Conservation (phyloP, 208 protist species). For the Naegleria lovaniensis region DNA sequence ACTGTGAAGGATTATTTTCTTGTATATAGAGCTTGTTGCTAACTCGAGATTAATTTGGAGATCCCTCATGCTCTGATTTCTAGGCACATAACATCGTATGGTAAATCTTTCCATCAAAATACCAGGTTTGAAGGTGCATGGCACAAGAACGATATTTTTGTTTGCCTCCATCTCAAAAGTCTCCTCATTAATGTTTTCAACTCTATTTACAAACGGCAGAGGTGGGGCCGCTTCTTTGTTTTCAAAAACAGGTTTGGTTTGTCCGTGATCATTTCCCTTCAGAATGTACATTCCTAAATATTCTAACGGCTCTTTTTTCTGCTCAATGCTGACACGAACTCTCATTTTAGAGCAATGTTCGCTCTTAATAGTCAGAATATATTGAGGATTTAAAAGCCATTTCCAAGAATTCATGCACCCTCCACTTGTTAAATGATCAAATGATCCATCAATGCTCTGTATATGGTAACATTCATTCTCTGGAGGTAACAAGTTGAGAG, state of each 20-base stretch:
- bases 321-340: not conserved
- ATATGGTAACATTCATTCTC: not conserved
- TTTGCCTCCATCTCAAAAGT: not conserved
- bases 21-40: not conserved
- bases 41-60: not conserved
- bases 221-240: not conserved
- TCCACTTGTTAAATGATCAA: not conserved
- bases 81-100: not conserved
- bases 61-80: not conserved
- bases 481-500: not conserved
- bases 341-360: not conserved
- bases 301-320: not conserved
- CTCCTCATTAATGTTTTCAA: not conserved
- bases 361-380: not conserved
- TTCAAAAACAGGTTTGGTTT: not conserved
- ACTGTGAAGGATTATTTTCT: not conserved
- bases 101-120: not conserved
- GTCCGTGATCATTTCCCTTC: not conserved
- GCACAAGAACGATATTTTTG: not conserved
- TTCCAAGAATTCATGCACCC: constrained; percentile 10
- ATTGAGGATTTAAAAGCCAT: not conserved
- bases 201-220: not conserved
- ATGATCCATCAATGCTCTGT: not conserved
- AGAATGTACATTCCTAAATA: not conserved
- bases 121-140: not conserved